Conservation (phyloP, 257 asterid genomes). For the Solanum etuberosum region DNA sequence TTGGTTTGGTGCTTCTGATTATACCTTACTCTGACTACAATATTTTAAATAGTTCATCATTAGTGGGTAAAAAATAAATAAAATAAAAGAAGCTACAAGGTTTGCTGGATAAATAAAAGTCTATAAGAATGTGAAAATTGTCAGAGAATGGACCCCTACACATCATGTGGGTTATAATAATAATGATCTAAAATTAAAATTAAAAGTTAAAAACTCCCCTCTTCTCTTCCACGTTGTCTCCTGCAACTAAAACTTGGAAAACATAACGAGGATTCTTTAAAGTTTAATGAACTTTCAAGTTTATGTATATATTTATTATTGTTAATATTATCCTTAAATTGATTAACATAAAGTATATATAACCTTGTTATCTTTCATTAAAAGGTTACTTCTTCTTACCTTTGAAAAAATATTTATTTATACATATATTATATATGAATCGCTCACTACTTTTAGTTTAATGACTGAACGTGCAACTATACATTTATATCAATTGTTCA, state of each 20-base stretch:
- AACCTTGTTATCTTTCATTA: not conserved
- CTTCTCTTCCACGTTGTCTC: conserved; percentile 6
- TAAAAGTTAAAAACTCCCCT: not conserved
- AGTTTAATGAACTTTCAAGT: not conserved
- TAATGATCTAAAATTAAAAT: conserved; percentile 1
- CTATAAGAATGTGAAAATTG: not conserved
- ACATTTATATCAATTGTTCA: no score
- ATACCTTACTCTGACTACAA: not conserved
- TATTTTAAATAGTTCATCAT: not conserved
- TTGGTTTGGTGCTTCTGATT: not conserved
- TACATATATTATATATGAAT: not conserved
- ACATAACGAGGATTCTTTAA: conserved; percentile 13
- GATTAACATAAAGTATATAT: not conserved
- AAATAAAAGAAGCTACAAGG: not conserved
- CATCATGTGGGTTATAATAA: conserved; percentile 23
- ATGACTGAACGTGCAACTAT: no score
- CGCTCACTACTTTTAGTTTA: no score
- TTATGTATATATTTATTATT: not conserved
- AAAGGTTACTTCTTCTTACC: not conserved
- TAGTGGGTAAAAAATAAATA: not conserved
- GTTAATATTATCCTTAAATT: not conserved
- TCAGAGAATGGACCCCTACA: conserved; percentile 21
- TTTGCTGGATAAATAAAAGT: not conserved
- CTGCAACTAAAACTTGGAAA: conserved; percentile 24
- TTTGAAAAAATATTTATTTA: not conserved